A percentile compares a stretch with the other conserved stretches of the same genome.
Evolutionary conservation across 768 basidiomycete genomes (phyloP).

Genomic region (Crucibulum laeve): DNA sequence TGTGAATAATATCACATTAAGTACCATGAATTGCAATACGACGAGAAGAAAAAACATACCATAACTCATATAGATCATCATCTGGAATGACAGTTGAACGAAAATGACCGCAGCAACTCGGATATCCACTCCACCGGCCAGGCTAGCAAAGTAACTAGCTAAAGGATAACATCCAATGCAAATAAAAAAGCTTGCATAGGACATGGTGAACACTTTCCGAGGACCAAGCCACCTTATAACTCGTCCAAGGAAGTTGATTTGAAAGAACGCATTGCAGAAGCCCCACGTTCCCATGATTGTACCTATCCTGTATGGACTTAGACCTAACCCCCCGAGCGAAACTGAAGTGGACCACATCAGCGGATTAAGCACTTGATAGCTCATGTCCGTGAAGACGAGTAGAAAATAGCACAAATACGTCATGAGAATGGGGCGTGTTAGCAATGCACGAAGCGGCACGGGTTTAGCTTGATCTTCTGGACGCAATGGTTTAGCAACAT

Average conservation of each 20-base stretch:
- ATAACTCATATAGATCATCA: conserved; percentile 26
- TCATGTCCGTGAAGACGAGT: conserved; percentile 34
- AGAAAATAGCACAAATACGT: conserved; percentile 26
- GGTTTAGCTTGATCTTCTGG: conserved; percentile 6
- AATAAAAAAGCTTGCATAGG: conserved; percentile 21
- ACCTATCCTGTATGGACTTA: conserved; percentile 61
- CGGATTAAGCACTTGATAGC: conserved; percentile 29
- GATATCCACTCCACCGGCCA: conserved; percentile 26
- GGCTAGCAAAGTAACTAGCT: conserved; percentile 26
- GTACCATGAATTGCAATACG: neutral
- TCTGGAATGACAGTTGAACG: conserved; percentile 25
- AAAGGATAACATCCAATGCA: conserved; percentile 28
- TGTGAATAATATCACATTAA: conserved; percentile 18
- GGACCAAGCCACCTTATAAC: conserved; percentile 51
- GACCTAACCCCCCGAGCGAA: conserved; percentile 59
- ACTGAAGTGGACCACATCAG: conserved; percentile 55
- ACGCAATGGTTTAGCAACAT: neutral
- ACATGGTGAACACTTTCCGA: conserved; percentile 40
- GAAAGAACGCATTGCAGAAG: conserved; percentile 44
- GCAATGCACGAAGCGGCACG: conserved; percentile 16
- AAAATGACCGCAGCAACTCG: conserved; percentile 24
- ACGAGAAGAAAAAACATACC: conserved; percentile 21
- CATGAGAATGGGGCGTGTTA: conserved; percentile 25
- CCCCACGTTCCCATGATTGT: conserved; percentile 46
- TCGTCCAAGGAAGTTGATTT: conserved; percentile 45